A percentile compares a stretch with the other conserved stretches of the same genome.
Evolutionary conservation across 805 yeast genomes (phyloP).

Genomic region (Metschnikowia shivogae): DNA sequence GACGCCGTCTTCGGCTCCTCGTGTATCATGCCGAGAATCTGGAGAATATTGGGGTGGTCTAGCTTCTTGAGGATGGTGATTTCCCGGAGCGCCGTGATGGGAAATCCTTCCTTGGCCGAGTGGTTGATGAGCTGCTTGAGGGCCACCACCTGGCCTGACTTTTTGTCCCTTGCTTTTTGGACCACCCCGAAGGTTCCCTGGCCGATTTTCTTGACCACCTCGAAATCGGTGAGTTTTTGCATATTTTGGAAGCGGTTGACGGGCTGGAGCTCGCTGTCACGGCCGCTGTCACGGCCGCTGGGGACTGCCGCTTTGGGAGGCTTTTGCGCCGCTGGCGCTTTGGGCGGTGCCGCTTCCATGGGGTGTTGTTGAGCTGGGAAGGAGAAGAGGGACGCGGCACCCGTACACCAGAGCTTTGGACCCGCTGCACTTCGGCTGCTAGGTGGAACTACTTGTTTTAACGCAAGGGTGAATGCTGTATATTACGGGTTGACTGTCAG

Average conservation of each 20-base stretch:
- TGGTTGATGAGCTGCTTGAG: constrained; percentile 80
- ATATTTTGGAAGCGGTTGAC: constrained; percentile 26
- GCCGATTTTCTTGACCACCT: constrained; percentile 36
- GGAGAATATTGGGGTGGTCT: constrained; percentile 67
- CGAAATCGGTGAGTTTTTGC: constrained; percentile 30
- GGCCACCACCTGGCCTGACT: constrained; percentile 68
- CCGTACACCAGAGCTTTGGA: too few relatives aligned
- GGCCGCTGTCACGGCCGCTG: too few relatives aligned
- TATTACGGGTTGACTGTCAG: neutral
- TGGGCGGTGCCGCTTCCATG: neutral
- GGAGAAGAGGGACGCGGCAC: too few relatives aligned
- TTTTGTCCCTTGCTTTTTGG: constrained; percentile 61
- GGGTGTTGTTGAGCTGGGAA: too few relatives aligned
- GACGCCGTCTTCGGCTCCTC: constrained; percentile 32
- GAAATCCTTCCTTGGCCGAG: constrained; percentile 77
- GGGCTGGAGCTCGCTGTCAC: constrained; percentile 14
- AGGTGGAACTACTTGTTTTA: too few relatives aligned
- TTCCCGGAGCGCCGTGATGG: constrained; percentile 92
- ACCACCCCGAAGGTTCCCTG: constrained; percentile 64
- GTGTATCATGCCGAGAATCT: constrained; percentile 73
- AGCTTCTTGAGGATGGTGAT: constrained; percentile 74
- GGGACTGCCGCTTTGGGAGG: too few relatives aligned
- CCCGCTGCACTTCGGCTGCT: too few relatives aligned
- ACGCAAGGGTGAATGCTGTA: neutral
- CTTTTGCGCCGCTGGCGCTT: neutral